phyloP scores from a whole-genome alignment of 768 basidiomycete species.

The Lactifluus pinguis region DNA sequence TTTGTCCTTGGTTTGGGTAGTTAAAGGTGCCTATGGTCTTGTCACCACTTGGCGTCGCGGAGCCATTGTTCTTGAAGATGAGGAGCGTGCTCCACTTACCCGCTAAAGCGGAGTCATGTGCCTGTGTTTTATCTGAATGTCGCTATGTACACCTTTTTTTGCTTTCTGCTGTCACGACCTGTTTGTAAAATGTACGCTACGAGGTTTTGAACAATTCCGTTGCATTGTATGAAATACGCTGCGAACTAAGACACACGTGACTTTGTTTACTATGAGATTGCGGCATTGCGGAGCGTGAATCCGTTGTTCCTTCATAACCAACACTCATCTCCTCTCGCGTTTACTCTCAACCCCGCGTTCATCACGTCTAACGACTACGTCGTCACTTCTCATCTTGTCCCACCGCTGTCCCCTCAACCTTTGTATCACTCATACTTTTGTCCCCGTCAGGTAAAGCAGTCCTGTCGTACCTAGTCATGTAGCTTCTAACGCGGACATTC shows the following conservation, averaged over 20 bases:
- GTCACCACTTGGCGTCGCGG: conserved; percentile 31
- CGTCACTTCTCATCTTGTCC: not conserved
- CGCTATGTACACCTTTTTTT: not conserved
- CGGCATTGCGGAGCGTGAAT: conserved; percentile 16
- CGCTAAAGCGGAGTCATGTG: conserved; percentile 19
- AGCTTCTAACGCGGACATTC: not conserved
- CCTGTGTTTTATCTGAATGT: conserved; percentile 2
- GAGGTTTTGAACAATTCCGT: no score
- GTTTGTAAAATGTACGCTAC: not conserved
- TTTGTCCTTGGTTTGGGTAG: conserved; percentile 74
- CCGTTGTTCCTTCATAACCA: conserved; percentile 1
- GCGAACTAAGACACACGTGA: conserved; percentile 9
- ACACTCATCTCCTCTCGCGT: conserved; percentile 1
- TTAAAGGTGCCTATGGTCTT: conserved; percentile 62
- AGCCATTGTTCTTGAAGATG: conserved; percentile 64
- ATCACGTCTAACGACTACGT: not conserved
- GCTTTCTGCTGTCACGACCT: not conserved
- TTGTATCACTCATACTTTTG: not conserved
- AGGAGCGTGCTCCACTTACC: conserved; percentile 82
- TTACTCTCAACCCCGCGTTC: not conserved
- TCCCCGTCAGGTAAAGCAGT: not conserved
- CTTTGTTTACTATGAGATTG: conserved; percentile 11
- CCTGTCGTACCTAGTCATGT: not conserved
- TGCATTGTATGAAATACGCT: no score
- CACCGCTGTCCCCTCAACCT: not conserved